Evolutionary conservation across 176 grass and related monocot genomes (phyloP).

Genomic region (Microstegium vimineum): DNA sequence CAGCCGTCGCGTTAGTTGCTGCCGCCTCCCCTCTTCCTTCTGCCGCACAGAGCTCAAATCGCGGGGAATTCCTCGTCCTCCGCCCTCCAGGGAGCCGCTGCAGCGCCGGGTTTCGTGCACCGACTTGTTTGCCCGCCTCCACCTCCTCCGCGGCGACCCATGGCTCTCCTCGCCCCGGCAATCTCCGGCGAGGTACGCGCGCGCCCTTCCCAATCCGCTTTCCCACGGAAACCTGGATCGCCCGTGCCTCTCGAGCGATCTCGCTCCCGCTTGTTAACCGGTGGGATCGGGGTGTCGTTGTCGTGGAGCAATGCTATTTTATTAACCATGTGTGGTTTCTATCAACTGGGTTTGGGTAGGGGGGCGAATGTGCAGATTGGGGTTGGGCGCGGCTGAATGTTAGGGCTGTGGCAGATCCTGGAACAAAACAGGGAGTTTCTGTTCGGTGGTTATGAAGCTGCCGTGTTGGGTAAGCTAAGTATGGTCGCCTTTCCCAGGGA

Average conservation of each 20-base stretch:
- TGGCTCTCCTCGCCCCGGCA: slow-evolving; percentile 48
- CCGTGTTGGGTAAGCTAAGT: background rate
- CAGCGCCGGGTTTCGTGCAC: background rate
- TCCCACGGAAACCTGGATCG: slow-evolving; percentile 21
- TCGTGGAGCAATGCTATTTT: background rate
- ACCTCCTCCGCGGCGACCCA: slow-evolving; percentile 11
- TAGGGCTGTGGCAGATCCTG: background rate
- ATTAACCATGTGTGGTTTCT: background rate
- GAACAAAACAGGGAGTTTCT: background rate
- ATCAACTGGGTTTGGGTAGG: background rate
- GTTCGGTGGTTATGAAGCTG: background rate
- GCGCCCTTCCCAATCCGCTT: background rate
- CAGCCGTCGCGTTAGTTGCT: background rate
- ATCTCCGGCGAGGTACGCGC: slow-evolving; percentile 53
- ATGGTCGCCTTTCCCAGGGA: background rate
- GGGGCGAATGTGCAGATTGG: background rate
- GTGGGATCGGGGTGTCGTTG: background rate
- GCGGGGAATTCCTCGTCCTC: slow-evolving; percentile 5
- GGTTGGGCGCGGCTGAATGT: background rate
- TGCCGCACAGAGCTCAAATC: slow-evolving; percentile 1
- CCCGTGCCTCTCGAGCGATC: background rate
- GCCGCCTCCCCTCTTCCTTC: background rate
- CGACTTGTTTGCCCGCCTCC: background rate
- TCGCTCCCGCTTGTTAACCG: background rate
- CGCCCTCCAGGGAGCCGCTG: slow-evolving; percentile 5